phyloP scores from a whole-genome alignment of 169 alveolate genomes.

The Plasmodium malariae region DNA sequence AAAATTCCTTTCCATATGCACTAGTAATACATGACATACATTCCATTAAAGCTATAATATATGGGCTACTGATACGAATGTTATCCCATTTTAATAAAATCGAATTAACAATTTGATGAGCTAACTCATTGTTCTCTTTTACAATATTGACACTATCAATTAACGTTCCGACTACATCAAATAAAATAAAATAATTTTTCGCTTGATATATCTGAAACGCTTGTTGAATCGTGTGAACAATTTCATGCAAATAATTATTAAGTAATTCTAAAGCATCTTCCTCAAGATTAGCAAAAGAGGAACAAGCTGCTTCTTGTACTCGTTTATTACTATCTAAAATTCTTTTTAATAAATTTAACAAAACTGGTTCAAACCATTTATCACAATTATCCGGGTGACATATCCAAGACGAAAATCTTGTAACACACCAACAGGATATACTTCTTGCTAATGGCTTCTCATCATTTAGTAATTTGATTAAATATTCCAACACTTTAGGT shows the following conservation, averaged over 20 bases:
- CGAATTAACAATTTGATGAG: conserved; percentile 72
- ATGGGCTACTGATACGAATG: conserved; percentile 69
- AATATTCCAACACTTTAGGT: conserved; percentile 88
- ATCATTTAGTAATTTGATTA: conserved; percentile 84
- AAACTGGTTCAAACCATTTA: conserved; percentile 78
- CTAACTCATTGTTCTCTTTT: conserved; percentile 68
- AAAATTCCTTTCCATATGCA: conserved; percentile 75
- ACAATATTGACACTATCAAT: conserved; percentile 81
- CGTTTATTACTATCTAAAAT: conserved; percentile 92
- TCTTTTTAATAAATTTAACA: conserved; percentile 81
- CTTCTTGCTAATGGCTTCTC: conserved; percentile 91
- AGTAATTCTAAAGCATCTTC: conserved; percentile 87
- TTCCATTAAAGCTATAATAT: conserved; percentile 74
- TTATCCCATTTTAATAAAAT: conserved; percentile 44
- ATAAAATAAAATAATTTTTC: conserved; percentile 86
- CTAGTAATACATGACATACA: conserved; percentile 77
- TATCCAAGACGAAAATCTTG: conserved; percentile 90
- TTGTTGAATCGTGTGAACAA: conserved; percentile 82
- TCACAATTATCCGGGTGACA: conserved; percentile 80
- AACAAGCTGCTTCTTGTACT: conserved; percentile 96
- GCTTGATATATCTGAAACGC: conserved; percentile 88
- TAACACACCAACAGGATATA: conserved; percentile 93
- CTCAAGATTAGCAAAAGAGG: conserved; percentile 92
- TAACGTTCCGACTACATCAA: conserved; percentile 89
- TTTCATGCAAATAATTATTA: conserved; percentile 83